phyloP scores from a whole-genome alignment of 805 yeast genomes.

The Zygosaccharomyces lentus region DNA sequence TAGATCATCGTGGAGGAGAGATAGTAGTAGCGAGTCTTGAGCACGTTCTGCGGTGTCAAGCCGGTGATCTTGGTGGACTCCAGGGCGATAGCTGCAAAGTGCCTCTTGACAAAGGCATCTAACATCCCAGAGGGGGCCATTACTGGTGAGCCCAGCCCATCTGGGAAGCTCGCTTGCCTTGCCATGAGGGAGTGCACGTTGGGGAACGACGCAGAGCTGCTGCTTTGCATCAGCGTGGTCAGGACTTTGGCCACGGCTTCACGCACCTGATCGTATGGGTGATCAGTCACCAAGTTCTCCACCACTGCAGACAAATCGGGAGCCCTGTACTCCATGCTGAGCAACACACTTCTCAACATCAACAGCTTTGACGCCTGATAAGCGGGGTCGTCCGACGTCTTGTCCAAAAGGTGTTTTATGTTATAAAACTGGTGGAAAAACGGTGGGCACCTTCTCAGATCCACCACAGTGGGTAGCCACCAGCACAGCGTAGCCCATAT shows the following conservation, averaged over 20 bases:
- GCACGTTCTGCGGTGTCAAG: constrained; percentile 50
- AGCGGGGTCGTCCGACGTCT: constrained; percentile 57
- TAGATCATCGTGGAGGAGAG: constrained; percentile 60
- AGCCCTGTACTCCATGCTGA: constrained; percentile 52
- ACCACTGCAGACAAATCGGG: constrained; percentile 45
- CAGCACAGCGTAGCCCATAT: constrained; percentile 75
- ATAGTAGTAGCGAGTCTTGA: constrained; percentile 58
- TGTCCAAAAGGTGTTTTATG: constrained; percentile 41
- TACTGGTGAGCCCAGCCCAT: constrained; percentile 37
- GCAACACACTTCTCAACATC: constrained; percentile 48
- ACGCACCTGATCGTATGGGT: constrained; percentile 71
- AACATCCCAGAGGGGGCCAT: constrained; percentile 34
- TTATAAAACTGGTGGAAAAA: constrained; percentile 44
- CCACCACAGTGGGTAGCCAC: constrained; percentile 67
- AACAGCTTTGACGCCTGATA: constrained; percentile 53
- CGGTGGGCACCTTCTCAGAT: constrained; percentile 60
- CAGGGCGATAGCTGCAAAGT: constrained; percentile 43
- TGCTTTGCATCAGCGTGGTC: constrained; percentile 26
- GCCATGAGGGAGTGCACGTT: constrained; percentile 14
- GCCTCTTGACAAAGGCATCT: constrained; percentile 36
- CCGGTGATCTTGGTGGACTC: constrained; percentile 36
- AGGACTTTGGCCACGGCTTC: constrained; percentile 60
- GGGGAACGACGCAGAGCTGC: constrained; percentile 23
- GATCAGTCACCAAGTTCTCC: constrained; percentile 44
- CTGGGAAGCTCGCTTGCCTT: constrained; percentile 13